phyloP scores from a whole-genome alignment of 441 rosid genomes.

The Syzygium syzygioides region DNA sequence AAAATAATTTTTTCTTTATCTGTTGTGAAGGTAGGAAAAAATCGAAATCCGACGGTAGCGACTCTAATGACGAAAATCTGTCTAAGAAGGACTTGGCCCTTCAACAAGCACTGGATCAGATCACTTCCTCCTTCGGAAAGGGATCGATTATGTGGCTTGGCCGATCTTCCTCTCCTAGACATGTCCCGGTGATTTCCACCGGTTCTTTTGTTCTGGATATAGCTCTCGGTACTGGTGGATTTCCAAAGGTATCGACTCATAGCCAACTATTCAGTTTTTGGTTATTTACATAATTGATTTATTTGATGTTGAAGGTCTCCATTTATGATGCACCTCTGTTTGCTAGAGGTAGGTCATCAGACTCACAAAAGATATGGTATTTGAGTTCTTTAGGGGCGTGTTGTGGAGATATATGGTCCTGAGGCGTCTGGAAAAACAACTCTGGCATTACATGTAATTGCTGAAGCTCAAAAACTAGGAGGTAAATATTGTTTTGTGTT shows the following conservation, averaged over 20 bases:
- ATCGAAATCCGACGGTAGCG: slow-evolving; percentile 70
- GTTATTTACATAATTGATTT: neutral
- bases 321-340: neutral
- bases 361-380: slow-evolving; percentile 15
- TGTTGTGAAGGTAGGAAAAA: slow-evolving; percentile 49
- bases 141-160: slow-evolving; percentile 98
- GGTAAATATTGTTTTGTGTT: slow-evolving; percentile 27
- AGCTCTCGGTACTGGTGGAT: slow-evolving; percentile 87
- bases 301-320: neutral
- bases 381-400: slow-evolving; percentile 71
- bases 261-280: neutral
- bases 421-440: slow-evolving; percentile 99
- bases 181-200: slow-evolving; percentile 75
- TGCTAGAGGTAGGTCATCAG: neutral
- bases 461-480: slow-evolving; percentile 97
- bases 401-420: slow-evolving; percentile 94
- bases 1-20: neutral
- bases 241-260: slow-evolving; percentile 68
- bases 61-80: slow-evolving; percentile 61
- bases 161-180: slow-evolving; percentile 48
- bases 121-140: slow-evolving; percentile 71
- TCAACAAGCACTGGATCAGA: slow-evolving; percentile 84
- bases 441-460: slow-evolving; percentile 89
- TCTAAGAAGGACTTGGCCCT: slow-evolving; percentile 87
- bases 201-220: slow-evolving; percentile 84